phyloP scores from a whole-genome alignment of 2,329 filamentous ascomycete species.

The Penicillium psychrosexuale region DNA sequence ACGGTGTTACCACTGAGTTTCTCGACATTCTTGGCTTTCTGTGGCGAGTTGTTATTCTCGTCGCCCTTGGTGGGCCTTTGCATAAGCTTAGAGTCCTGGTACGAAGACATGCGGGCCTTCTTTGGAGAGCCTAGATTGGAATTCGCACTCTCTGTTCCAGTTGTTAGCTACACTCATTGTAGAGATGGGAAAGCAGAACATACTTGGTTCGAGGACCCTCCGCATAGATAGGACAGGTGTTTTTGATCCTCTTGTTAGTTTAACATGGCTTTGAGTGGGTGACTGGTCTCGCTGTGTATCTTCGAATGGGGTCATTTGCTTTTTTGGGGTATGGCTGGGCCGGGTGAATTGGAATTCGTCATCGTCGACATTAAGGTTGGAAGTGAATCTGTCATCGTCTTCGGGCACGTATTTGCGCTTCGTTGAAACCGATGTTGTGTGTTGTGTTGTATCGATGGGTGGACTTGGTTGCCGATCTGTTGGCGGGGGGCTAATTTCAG shows the following conservation, averaged over 20 bases:
- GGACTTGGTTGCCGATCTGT: constrained; percentile 1
- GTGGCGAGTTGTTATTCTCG: constrained; percentile 17
- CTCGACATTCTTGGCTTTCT: constrained; percentile 14
- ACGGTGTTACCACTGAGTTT: constrained; percentile 5
- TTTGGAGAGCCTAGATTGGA: constrained; percentile 39
- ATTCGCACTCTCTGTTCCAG: constrained; percentile 48
- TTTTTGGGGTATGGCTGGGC: constrained; percentile 21
- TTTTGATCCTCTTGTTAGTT: constrained; percentile 16
- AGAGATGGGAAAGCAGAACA: constrained; percentile 14
- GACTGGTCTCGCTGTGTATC: constrained; percentile 10
- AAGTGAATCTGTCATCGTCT: constrained; percentile 44
- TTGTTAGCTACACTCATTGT: constrained; percentile 12
- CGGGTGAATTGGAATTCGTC: constrained; percentile 38
- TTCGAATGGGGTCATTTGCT: constrained; percentile 6
- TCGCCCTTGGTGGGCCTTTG: constrained; percentile 5
- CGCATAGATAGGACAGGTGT: constrained; percentile 21
- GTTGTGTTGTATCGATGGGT: constrained; percentile 9
- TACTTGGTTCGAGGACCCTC: constrained; percentile 46
- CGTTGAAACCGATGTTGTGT: constrained; percentile 50
- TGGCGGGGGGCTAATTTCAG: not conserved
- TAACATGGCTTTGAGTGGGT: constrained; percentile 16
- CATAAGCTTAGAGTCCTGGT: constrained; percentile 16
- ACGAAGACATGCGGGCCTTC: constrained; percentile 21
- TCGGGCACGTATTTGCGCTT: constrained; percentile 58
- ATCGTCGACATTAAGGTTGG: constrained; percentile 16